Conservation (phyloP, 768 basidiomycete species). For the Boletus huronensis region DNA sequence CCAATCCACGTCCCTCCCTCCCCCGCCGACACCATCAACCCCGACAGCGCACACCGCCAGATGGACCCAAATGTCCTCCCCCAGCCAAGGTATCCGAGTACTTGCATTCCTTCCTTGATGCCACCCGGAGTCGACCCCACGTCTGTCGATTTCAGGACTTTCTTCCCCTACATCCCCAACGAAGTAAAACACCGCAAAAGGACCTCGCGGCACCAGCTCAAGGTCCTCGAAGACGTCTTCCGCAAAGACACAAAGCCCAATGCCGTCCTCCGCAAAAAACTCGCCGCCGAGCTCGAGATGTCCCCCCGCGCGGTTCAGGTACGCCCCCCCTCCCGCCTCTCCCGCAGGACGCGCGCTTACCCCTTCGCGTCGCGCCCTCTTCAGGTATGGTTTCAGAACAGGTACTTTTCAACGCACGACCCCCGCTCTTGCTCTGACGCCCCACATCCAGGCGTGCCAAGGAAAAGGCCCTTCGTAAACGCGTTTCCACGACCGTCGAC, state of each 20-base stretch:
- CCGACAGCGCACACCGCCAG: slow-evolving; percentile 13
- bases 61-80: slow-evolving; percentile 26
- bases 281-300: slow-evolving; percentile 86
- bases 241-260: slow-evolving; percentile 90
- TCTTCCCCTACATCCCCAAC: slow-evolving; percentile 86
- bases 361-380: slow-evolving; percentile 15
- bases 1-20: slow-evolving; percentile 15
- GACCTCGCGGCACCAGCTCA: slow-evolving; percentile 85
- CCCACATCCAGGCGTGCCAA: slow-evolving; percentile 64
- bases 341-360: slow-evolving; percentile 19
- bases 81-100: slow-evolving; percentile 33
- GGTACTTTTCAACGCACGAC: slow-evolving; percentile 39
- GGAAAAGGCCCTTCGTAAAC: slow-evolving; percentile 64
- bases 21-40: background rate
- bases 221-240: slow-evolving; percentile 85
- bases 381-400: slow-evolving; percentile 91
- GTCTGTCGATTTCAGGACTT: slow-evolving; percentile 74
- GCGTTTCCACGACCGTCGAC: slow-evolving; percentile 36
- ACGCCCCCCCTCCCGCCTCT: slow-evolving; percentile 24
- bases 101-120: slow-evolving; percentile 46
- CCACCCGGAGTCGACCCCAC: slow-evolving; percentile 57
- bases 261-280: slow-evolving; percentile 68
- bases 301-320: slow-evolving; percentile 95
- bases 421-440: slow-evolving; percentile 10
- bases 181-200: slow-evolving; percentile 93